A percentile compares a stretch with the other conserved stretches of the same genome.
These are phyloP conservation scores for Camellia sinensis DNA, from an alignment of 148 eudicot genomes.

Conservation along the genomic window DNA sequence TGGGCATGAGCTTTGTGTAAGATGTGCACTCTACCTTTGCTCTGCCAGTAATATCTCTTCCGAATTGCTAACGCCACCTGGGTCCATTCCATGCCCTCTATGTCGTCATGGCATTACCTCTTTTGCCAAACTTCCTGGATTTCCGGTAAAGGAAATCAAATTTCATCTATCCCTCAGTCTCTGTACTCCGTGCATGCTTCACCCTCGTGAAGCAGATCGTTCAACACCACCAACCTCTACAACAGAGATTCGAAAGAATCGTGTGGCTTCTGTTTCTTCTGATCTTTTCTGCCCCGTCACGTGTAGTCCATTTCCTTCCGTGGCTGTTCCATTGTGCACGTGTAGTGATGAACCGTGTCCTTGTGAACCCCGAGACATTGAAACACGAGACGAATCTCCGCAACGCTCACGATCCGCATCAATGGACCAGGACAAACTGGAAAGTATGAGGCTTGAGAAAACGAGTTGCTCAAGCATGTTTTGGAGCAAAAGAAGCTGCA, in stretches of 20 bases:
- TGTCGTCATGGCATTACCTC: slow-evolving; percentile 75
- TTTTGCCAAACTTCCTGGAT: slow-evolving; percentile 64
- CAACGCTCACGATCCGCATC: slow-evolving; percentile 39
- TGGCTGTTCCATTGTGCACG: slow-evolving; percentile 68
- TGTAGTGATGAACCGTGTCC: slow-evolving; percentile 90
- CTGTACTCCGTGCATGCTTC: slow-evolving; percentile 92
- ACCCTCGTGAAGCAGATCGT: slow-evolving; percentile 55
- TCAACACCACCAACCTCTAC: slow-evolving; percentile 37
- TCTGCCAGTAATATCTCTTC: slow-evolving; percentile 68
- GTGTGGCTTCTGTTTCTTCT: slow-evolving; percentile 71
- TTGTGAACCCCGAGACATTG: slow-evolving; percentile 56
- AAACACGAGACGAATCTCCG: slow-evolving; percentile 61
- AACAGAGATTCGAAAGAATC: slow-evolving; percentile 62
- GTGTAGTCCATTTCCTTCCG: slow-evolving; percentile 89
- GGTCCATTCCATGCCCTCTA: slow-evolving; percentile 93
- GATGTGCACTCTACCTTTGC: slow-evolving; percentile 93
- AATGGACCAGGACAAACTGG: slow-evolving; percentile 54
- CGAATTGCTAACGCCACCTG: slow-evolving; percentile 67
- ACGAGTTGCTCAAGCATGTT: slow-evolving; percentile 88
- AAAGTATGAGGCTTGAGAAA: slow-evolving; percentile 61
- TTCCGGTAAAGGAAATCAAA: slow-evolving; percentile 58
- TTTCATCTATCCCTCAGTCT: slow-evolving; percentile 65
- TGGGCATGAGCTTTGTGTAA: slow-evolving; percentile 82
- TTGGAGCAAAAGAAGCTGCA: slow-evolving; percentile 89
- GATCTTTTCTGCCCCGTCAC: slow-evolving; percentile 86